phyloP scores from a whole-genome alignment of 208 protist species.

The Wallacemonas sp. region DNA sequence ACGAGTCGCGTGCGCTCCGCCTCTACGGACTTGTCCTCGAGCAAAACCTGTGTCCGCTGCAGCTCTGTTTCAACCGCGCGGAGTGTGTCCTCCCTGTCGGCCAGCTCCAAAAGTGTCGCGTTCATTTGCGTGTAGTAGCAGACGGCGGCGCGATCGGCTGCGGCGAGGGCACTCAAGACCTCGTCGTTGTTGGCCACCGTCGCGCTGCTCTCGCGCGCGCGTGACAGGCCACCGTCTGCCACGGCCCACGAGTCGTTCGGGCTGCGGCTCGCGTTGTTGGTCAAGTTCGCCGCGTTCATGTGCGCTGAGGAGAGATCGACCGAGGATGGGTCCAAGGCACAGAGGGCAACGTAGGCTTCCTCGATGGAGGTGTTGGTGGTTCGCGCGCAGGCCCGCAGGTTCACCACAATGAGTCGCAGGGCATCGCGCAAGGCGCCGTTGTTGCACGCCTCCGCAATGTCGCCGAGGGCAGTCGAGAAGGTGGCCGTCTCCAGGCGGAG shows the following conservation, averaged over 20 bases:
- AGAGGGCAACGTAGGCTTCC: not conserved
- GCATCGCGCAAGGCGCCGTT: conserved; percentile 45
- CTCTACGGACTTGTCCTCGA: conserved; percentile 46
- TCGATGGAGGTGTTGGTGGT: conserved; percentile 12
- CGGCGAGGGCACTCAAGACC: conserved; percentile 52
- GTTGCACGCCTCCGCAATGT: conserved; percentile 39
- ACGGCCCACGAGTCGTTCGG: not conserved
- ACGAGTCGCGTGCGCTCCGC: conserved; percentile 46
- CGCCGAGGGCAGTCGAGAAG: conserved; percentile 28
- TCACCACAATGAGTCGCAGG: conserved; percentile 42
- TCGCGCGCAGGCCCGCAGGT: conserved; percentile 30
- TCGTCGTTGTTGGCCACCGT: conserved; percentile 38
- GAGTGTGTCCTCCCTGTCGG: conserved; percentile 52
- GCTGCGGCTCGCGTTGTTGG: not conserved
- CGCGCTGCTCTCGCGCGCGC: not conserved
- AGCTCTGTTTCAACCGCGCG: conserved; percentile 35
- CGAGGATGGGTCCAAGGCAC: not conserved
- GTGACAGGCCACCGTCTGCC: not conserved
- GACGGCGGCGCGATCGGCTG: conserved; percentile 67
- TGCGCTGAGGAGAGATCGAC: not conserved
- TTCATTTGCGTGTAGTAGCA: conserved; percentile 80
- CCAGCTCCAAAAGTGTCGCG: conserved; percentile 54
- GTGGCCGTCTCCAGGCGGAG: conserved; percentile 25
- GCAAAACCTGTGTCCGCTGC: conserved; percentile 31
- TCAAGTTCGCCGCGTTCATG: not conserved